Evolutionary conservation across 805 yeast genomes (phyloP).

Genomic region (Saturnispora diversa): DNA sequence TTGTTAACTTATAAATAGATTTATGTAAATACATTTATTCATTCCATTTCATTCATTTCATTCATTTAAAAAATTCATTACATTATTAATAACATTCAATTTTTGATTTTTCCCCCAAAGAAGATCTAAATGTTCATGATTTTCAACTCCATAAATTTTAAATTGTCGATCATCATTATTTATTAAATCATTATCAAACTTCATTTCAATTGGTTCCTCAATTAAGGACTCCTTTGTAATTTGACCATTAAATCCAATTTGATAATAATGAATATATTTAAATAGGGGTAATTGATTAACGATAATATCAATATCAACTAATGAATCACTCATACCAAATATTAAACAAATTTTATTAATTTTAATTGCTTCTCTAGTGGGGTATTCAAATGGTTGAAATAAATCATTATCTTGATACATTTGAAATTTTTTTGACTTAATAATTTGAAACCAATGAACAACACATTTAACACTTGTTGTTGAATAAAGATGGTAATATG

Average conservation of each 20-base stretch:
- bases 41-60: not conserved
- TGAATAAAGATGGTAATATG: slow-evolving; percentile 82
- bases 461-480: slow-evolving; percentile 87
- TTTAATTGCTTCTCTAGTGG: slow-evolving; percentile 41
- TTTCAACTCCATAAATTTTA: slow-evolving; percentile 43
- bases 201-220: slow-evolving; percentile 1
- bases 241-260: slow-evolving; percentile 10
- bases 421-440: slow-evolving; percentile 67
- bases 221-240: slow-evolving; percentile 8
- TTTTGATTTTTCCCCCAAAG: slow-evolving; percentile 81
- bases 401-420: slow-evolving; percentile 73
- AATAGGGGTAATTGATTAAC: slow-evolving; percentile 35
- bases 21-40: not conserved
- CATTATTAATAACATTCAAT: slow-evolving; percentile 36
- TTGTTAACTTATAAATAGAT: not conserved
- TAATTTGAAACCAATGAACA: slow-evolving; percentile 95
- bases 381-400: slow-evolving; percentile 42
- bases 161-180: slow-evolving; percentile 11
- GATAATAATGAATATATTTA: slow-evolving; percentile 8
- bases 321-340: slow-evolving; percentile 76
- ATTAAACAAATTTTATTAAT: slow-evolving; percentile 63
- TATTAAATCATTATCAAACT: slow-evolving; percentile 1
- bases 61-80: slow-evolving; percentile 26
- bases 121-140: slow-evolving; percentile 84
- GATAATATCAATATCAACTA: slow-evolving; percentile 80